Base-by-base conservation (phyloP, 164 flowering plant species). In the grape (Vitis vinifera) region DNA sequence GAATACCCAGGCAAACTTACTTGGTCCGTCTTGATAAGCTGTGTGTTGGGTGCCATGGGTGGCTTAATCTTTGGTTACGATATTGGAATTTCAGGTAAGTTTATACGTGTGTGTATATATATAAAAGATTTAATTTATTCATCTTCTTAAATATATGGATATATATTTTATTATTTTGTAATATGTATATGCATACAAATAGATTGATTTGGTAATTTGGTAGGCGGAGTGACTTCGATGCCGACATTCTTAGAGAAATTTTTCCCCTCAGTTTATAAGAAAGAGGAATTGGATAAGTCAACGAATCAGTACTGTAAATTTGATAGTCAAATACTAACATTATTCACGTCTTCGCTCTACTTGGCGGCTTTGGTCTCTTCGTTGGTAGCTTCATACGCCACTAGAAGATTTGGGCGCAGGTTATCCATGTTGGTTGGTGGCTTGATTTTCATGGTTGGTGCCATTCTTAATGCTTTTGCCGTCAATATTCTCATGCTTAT, bases 181-280 rank as follows among this genome's bases (percentile, higher is more conserved):
- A 5, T 2, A 31, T 31, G 6, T 31, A 31, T 4, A 31, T 31
- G 37, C 37, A 31, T 31, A 5, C 37, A 5, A 31, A 31, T 31
- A 31, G 37, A 31, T 31, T 31, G 37, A 52, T 52, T 58, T 10
- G 17, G 61, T 58, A 11, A 51, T 67, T 10, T 31, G 1, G 58
- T 15, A 77, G 80, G 80, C 51, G 80, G 80, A 1, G 80, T 77
- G 23, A 73, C 77, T 8, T 59, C 80, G 2, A 77, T 73, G 79
- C 50, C 50, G 12, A 50, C 74, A 2, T 77, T 77, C 51, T 15
- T 77, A 69, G 53, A 66, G 29, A 57, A 73, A 37, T 77, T 77
- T 37, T 77, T 77, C 64, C 80, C 76, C 4, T 15, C 30, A 11
- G 74, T 73, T 0, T 66, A 65, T 23, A 15, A 27, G 17, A 73